Evolutionary conservation across 2,329 filamentous ascomycete species (phyloP), one percentile per base, ranked within the genome.

Genomic region (Fusarium stilboides): DNA sequence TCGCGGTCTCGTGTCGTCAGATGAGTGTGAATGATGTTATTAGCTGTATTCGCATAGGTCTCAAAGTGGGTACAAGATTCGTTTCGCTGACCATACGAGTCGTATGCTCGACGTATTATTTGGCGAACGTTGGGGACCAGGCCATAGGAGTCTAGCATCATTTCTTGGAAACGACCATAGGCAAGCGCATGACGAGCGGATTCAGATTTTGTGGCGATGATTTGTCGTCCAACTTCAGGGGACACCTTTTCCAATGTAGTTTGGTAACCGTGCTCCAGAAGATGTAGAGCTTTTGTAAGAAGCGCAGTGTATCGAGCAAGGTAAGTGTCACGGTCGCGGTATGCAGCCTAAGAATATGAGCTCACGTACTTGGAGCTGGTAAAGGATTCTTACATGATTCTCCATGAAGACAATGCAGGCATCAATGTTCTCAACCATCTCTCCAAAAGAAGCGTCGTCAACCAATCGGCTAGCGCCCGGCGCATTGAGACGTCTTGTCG

Each of bases 381-480:
- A 19, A 5, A 20, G 14, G 3, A 78, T 17, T 10, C 90, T 78
- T 80, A 94, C 92, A 82, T 98, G 93, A 53, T 88, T 86, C 64
- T 92, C 88, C 94, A 98, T 98, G 77, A 98, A 98, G 31, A 91
- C 91, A 71, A 99, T 89, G 77, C 95, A 99, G 54, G 93, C 89
- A 79, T 98, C 94, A 50, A 99, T 84, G 67, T 94, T 95, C 46
- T 88, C 87, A 49, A 99, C 83, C 85, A 98, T 97, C 54, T 97
- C 93, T 3, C 92, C 90, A 76, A 98, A 98, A 44, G 92, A 92
- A 51, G 91, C 90, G 58, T 91, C 91, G 45, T 94, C 92, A 17
- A 98, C 94, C 57, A 97, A 85, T 59, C 91, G 94, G 49, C 93
- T 91, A 20, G 95, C 94, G 1, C 94, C 94, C 0, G 96, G 94